Evolutionary conservation across 1,284 basidiomycete species (phyloP).

Genomic region (Veloporphyrellus conicus): DNA sequence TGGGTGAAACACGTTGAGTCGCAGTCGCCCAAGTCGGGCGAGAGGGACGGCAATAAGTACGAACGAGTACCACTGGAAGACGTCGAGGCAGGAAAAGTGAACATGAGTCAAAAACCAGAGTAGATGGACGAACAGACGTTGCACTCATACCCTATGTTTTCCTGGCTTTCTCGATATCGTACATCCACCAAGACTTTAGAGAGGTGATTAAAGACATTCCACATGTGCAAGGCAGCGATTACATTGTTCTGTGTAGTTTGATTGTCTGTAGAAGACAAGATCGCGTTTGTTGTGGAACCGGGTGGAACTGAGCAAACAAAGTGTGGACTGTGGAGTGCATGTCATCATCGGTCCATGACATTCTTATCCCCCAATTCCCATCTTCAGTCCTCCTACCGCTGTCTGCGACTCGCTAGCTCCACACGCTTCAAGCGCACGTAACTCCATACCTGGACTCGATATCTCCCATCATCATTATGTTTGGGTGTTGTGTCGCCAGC

Average conservation of each 20-base stretch:
- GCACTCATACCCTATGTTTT: conserved; percentile 16
- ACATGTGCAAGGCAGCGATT: conserved; percentile 3
- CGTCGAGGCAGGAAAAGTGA: conserved; percentile 43
- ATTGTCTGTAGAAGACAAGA: too few species aligned
- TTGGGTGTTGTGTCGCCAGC: conserved; percentile 74
- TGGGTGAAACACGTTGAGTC: conserved; percentile 78
- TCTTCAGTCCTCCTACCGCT: background rate
- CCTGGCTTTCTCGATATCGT: conserved; percentile 4
- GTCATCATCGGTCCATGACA: conserved; percentile 17
- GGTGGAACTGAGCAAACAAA: background rate
- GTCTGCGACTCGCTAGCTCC: background rate
- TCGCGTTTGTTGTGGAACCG: too few species aligned
- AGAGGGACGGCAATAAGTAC: conserved; percentile 33
- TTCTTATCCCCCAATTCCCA: conserved; percentile 9
- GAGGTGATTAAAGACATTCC: conserved; percentile 8
- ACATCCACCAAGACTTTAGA: conserved; percentile 9
- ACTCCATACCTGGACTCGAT: too few species aligned
- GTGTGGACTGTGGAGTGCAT: background rate
- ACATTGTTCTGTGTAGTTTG: conserved; percentile 3
- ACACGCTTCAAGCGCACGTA: too few species aligned
- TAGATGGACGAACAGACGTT: conserved; percentile 12
- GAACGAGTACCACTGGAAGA: conserved; percentile 50
- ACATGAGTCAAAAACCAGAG: conserved; percentile 29
- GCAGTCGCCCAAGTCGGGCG: conserved; percentile 31
- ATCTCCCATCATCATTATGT: conserved; percentile 41